phyloP scores from a whole-genome alignment of 73 alveolate species.

The Uronychia binucleata region DNA sequence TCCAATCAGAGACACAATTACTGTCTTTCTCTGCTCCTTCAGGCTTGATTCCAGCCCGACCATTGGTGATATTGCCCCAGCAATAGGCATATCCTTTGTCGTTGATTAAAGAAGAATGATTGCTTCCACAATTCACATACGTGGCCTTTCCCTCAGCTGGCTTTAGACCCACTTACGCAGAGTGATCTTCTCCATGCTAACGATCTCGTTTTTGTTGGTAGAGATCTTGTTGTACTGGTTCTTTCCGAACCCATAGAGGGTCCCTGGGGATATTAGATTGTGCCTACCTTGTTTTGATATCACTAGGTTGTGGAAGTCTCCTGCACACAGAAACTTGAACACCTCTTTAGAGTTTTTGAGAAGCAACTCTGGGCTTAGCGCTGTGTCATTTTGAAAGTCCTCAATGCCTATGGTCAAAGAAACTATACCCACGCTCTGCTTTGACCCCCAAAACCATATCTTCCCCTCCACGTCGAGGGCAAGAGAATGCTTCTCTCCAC shows the following conservation, averaged over 20 bases:
- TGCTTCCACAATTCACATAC: slow-evolving; percentile 31
- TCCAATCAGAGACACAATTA: neutral
- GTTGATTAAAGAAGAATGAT: slow-evolving; percentile 32
- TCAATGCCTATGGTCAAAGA: slow-evolving; percentile 41
- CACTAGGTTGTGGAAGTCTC: slow-evolving; percentile 62
- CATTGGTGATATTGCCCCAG: slow-evolving; percentile 63
- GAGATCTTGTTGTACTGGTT: slow-evolving; percentile 17
- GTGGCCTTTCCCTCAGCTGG: slow-evolving; percentile 16
- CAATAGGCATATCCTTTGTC: slow-evolving; percentile 51
- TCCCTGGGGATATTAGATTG: slow-evolving; percentile 5
- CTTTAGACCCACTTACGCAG: neutral
- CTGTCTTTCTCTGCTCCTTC: slow-evolving; percentile 19
- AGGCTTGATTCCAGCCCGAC: slow-evolving; percentile 54
- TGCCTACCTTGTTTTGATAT: slow-evolving; percentile 16
- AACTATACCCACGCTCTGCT: neutral
- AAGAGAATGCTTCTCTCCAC: slow-evolving; percentile 62
- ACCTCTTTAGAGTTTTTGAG: slow-evolving; percentile 19
- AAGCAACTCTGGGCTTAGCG: slow-evolving; percentile 28
- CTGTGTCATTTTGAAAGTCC: slow-evolving; percentile 45
- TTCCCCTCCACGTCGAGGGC: slow-evolving; percentile 54
- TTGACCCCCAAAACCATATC: slow-evolving; percentile 63
- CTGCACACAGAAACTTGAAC: slow-evolving; percentile 43
- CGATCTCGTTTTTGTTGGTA: slow-evolving; percentile 10
- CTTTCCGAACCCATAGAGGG: slow-evolving; percentile 52
- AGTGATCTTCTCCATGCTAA: neutral